Conservation (phyloP, 257 asterid genomes). For the Schizonepeta tenuifolia region DNA sequence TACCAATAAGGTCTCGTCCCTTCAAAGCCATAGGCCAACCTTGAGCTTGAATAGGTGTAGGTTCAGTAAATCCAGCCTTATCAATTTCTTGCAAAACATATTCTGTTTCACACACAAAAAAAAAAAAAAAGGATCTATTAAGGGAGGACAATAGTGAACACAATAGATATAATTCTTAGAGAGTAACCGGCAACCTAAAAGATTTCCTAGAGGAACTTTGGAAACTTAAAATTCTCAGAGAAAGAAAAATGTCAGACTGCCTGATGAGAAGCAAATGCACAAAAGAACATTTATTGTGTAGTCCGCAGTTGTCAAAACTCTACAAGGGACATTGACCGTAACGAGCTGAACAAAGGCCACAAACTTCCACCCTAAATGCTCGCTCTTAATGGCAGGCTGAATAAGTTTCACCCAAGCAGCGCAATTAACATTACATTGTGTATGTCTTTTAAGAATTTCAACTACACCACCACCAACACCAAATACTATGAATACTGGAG, state of each 20-base stretch:
- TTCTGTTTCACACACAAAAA: constrained; percentile 56
- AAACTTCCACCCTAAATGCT: not conserved
- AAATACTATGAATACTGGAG: not conserved
- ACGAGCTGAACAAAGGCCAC: constrained; percentile 7
- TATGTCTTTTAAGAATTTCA: not conserved
- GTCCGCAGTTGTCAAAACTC: not conserved
- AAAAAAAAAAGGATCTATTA: constrained; percentile 1
- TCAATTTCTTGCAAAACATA: constrained; percentile 92
- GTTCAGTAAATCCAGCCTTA: constrained; percentile 95
- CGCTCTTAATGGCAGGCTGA: constrained; percentile 2
- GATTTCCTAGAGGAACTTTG: too few relatives aligned
- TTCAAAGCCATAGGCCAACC: constrained; percentile 99
- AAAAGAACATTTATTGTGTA: not conserved
- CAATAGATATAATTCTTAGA: too few relatives aligned
- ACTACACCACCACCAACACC: too few relatives aligned
- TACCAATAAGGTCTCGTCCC: constrained; percentile 97
- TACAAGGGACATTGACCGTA: not conserved
- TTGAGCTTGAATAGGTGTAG: constrained; percentile 97
- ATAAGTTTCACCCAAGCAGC: not conserved
- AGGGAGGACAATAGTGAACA: not conserved
- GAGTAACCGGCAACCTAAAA: too few relatives aligned
- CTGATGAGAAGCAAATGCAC: not conserved
- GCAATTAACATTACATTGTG: not conserved
- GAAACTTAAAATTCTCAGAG: not conserved
- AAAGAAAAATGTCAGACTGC: not conserved